Base-by-base conservation (phyloP, 257 asterid species). In the Prunella vulgaris region DNA sequence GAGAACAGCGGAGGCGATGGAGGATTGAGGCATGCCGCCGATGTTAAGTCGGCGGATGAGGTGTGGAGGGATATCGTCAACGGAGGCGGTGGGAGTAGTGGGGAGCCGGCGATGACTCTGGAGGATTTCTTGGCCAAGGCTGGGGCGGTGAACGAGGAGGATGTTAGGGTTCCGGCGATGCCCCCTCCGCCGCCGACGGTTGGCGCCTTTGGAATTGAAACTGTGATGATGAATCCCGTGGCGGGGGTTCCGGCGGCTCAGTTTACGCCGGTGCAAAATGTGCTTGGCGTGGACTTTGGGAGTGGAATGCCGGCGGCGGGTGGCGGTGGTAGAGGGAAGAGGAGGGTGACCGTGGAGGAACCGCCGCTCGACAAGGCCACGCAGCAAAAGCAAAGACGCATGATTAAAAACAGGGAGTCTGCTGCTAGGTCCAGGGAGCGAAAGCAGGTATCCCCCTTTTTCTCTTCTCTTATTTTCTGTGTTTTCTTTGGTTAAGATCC, bases 381-480 rank as follows among this genome's bases (percentile, higher is more conserved):
- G 10, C 98, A 90, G 82, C 98, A 93, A 84, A 93, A 87, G 81
- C 98, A 93, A 87, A 83, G 92, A 78, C 80, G 98, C 49, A 93
- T 93, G 98, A 93, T 93, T 68, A 93, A 93, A 80, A 93, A 93
- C 79, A 83, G 98, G 75, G 98, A 93, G 68, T 90, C 97, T 70
- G 98, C 98, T 25, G 98, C 98, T 18, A 80, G 97, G 86, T 93
- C 98, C 33, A 81, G 98, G 63, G 98, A 93, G 74, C 82, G 98
- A 60, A 93, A 93, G 78, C 98, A 93, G 98, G 98, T 93, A 42
- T 37, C 17, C 12, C 10, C 15, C 1, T 15, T 10, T 61, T 3
- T 35, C 6, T 20, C 2, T 24, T 7, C 38, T 17, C 14, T 8
- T 0, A 12, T 3, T 3, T 49, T 35, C 7, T 10, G n/a, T 35